phyloP scores from a whole-genome alignment of 2,329 filamentous ascomycete species.

The Thelonectria rubi region DNA sequence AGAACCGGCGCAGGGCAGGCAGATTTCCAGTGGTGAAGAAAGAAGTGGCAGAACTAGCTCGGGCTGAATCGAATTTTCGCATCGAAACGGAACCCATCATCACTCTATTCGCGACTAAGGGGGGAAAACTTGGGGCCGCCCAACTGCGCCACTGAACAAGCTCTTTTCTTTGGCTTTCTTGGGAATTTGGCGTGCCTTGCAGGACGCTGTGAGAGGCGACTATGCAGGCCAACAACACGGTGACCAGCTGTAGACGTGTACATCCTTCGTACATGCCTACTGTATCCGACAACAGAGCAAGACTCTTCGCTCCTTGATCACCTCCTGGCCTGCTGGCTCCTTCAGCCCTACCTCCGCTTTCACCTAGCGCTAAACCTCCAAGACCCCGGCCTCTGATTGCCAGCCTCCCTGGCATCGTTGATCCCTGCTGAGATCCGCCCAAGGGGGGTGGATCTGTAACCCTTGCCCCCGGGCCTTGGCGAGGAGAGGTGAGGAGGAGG shows the following conservation, averaged over 20 bases:
- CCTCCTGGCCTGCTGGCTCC: not conserved
- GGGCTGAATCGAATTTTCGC: not conserved
- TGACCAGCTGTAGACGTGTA: not conserved
- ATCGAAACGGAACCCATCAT: conserved; percentile 1
- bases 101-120: conserved; percentile 16
- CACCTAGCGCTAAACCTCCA: not conserved
- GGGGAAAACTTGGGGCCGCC: not conserved
- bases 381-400: not conserved
- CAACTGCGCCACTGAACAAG: not conserved
- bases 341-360: not conserved
- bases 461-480: not conserved
- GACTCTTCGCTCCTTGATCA: not conserved
- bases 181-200: no score
- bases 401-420: not conserved
- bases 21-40: not conserved
- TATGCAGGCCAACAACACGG: no score
- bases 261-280: no score
- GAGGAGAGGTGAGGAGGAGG: not conserved
- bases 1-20: no score
- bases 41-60: not conserved
- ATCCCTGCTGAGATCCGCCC: not conserved
- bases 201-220: no score
- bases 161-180: not conserved
- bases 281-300: no score
- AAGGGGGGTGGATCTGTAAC: not conserved